Conservation (phyloP, 805 yeast genomes). For the Saccharomycopsis oosterbeekiorum region DNA sequence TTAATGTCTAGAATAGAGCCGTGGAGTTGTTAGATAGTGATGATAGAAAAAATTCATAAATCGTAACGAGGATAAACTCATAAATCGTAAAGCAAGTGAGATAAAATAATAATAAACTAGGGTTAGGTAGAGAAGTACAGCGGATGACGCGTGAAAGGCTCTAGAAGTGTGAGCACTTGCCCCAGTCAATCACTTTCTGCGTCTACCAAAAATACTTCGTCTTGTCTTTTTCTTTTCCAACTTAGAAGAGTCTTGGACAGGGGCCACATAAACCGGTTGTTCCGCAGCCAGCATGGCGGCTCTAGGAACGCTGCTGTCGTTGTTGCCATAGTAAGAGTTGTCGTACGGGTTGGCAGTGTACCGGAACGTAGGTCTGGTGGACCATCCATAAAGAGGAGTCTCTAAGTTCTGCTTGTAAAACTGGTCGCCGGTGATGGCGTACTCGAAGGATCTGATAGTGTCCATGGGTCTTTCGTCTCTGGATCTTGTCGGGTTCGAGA, state of each 20-base stretch:
- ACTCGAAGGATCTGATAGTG: constrained; percentile 89
- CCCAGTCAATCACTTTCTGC: constrained; percentile 32
- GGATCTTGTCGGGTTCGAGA: constrained; percentile 85
- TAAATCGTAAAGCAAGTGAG: too few relatives aligned
- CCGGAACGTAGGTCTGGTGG: constrained; percentile 68
- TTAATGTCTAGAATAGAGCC: too few relatives aligned
- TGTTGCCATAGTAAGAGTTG: background rate
- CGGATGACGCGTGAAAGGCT: too few relatives aligned
- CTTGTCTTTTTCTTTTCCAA: constrained; percentile 54
- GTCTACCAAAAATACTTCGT: constrained; percentile 70
- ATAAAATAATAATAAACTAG: too few relatives aligned
- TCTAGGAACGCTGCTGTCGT: constrained; percentile 23
- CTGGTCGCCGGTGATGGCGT: constrained; percentile 83
- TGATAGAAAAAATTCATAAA: too few relatives aligned
- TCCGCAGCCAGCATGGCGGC: constrained; percentile 18
- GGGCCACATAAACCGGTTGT: constrained; percentile 45
- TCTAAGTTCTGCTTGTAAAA: constrained; percentile 74
- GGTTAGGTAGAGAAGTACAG: too few relatives aligned
- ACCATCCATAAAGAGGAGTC: constrained; percentile 72
- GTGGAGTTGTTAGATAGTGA: too few relatives aligned
- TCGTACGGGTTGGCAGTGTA: constrained; percentile 19
- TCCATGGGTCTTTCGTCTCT: constrained; percentile 96
- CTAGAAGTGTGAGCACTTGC: background rate
- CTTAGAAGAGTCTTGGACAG: constrained; percentile 29
- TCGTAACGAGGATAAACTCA: too few relatives aligned